These are phyloP conservation scores for Trichocladium antarcticum DNA, from an alignment of 495 filamentous ascomycete genomes.

Conservation along the genomic window DNA sequence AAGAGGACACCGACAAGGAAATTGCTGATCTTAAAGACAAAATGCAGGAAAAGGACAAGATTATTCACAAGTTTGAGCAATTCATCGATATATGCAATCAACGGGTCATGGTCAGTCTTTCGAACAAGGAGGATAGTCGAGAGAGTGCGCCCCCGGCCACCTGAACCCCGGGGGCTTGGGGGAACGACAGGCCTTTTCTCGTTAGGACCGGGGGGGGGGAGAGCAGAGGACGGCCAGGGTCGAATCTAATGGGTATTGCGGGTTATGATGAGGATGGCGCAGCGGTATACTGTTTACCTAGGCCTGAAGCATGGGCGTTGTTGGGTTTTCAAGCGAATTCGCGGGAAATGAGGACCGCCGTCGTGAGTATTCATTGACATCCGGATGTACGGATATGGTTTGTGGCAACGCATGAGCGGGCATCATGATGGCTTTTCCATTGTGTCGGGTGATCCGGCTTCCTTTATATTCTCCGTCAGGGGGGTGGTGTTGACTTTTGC, in stretches of 20 bases:
- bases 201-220: too few relatives aligned
- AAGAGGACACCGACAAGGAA: constrained; percentile 37
- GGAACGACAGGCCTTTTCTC: too few relatives aligned
- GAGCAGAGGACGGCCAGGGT: too few relatives aligned
- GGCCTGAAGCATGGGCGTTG: not conserved
- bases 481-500: not conserved
- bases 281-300: too few relatives aligned
- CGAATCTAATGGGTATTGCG: not conserved
- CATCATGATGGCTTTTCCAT: too few relatives aligned
- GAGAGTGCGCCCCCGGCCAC: constrained; percentile 3
- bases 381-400: too few relatives aligned
- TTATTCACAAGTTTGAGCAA: constrained; percentile 47
- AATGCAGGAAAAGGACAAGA: constrained; percentile 41
- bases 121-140: constrained; percentile 21
- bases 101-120: constrained; percentile 42
- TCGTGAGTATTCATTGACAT: not conserved
- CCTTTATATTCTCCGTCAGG: not conserved
- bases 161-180: not conserved
- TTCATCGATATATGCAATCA: constrained; percentile 51
- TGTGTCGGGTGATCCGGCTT: not conserved
- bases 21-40: constrained; percentile 40
- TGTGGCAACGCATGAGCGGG: too few relatives aligned
- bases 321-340: not conserved
- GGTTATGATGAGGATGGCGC: not conserved
- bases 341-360: not conserved